phyloP scores from a whole-genome alignment of 2,329 filamentous ascomycete species.

The Ceratocystis albifundus region DNA sequence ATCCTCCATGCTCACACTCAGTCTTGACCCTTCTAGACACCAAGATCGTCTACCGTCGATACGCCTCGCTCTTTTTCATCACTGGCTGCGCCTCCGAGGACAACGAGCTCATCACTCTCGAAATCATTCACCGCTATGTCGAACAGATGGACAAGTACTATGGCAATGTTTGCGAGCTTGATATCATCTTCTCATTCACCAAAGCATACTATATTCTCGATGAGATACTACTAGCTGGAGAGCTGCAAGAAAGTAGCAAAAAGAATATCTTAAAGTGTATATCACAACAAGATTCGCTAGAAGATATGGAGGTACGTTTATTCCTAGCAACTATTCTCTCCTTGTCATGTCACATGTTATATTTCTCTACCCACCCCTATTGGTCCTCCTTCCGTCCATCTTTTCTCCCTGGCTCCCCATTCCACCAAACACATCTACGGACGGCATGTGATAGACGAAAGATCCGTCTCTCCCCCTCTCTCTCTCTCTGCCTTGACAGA shows the following conservation, averaged over 20 bases:
- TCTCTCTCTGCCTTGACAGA: neutral
- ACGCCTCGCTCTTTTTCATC: constrained; percentile 98
- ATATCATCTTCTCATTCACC: constrained; percentile 99
- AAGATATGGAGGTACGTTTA: constrained; percentile 93
- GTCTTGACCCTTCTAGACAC: constrained; percentile 51
- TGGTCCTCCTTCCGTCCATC: neutral
- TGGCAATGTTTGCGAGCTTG: constrained; percentile 97
- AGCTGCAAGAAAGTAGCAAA: constrained; percentile 98
- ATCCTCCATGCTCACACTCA: neutral
- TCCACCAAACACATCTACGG: no score
- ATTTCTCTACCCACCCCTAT: neutral
- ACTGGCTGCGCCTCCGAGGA: constrained; percentile 93
- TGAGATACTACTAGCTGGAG: constrained; percentile 85
- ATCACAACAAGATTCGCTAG: constrained; percentile 89
- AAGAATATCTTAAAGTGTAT: constrained; percentile 97
- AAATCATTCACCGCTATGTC: constrained; percentile 97
- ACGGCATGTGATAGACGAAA: no score
- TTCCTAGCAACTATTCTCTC: constrained; percentile 19
- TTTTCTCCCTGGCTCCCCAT: neutral
- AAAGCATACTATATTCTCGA: constrained; percentile 99
- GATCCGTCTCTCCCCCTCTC: no score
- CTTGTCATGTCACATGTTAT: neutral
- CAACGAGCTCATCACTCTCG: constrained; percentile 95
- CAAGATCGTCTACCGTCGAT: constrained; percentile 97
- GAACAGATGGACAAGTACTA: constrained; percentile 99